Percentiles rank a stretch among this genome's conserved stretches.
Evolutionary conservation across 768 basidiomycete genomes (phyloP).

Genomic region (Rickenella mellea): DNA sequence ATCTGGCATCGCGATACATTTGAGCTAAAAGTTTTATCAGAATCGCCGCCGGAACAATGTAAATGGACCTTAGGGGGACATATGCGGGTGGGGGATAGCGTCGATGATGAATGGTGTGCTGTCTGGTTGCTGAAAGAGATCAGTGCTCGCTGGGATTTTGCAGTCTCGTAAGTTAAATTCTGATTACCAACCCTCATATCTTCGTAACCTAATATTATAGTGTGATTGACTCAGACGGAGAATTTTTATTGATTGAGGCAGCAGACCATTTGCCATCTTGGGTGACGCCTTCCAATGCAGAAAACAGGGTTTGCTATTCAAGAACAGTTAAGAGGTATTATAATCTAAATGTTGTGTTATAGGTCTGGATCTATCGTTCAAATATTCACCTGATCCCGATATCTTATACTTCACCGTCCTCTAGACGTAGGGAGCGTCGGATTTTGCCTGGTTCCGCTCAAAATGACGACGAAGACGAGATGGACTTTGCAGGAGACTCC

Average conservation of each 20-base stretch:
- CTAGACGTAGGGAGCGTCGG: conserved; percentile 42
- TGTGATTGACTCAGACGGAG: conserved; percentile 85
- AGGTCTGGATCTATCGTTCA: conserved; percentile 88
- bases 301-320: conserved; percentile 73
- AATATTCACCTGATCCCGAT: conserved; percentile 84
- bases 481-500: conserved; percentile 20
- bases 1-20: conserved; percentile 84
- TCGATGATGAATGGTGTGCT: conserved; percentile 97
- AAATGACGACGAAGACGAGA: conserved; percentile 43
- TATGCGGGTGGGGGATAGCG: conserved; percentile 88
- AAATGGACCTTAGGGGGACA: conserved; percentile 67
- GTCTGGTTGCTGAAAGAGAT: conserved; percentile 84
- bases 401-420: conserved; percentile 57
- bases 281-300: conserved; percentile 86
- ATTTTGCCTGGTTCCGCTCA: conserved; percentile 30
- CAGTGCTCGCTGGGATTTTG: conserved; percentile 69
- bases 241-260: conserved; percentile 94
- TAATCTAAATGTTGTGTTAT: conserved; percentile 12
- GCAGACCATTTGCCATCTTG: conserved; percentile 83
- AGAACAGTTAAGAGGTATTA: conserved; percentile 4
- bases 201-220: conserved; percentile 22
- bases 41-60: conserved; percentile 29
- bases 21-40: conserved; percentile 56
- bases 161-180: conserved; percentile 52
- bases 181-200: conserved; percentile 2